Conservation (phyloP, 2,329 filamentous ascomycete genomes). For the Diplocarpon mali region DNA sequence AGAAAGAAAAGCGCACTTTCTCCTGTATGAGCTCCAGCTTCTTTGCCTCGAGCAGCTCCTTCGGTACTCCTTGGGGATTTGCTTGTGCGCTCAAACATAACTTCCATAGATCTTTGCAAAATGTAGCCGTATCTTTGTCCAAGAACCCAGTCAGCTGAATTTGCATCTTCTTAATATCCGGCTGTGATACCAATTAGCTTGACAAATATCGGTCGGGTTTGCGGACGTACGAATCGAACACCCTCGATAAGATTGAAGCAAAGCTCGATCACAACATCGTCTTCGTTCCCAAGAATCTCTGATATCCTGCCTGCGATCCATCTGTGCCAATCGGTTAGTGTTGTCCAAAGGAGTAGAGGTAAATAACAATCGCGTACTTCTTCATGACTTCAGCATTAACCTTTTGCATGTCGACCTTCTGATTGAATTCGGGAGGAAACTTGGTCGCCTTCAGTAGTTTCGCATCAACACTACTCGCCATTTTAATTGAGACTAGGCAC, state of each 20-base stretch:
- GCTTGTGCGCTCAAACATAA: conserved; percentile 81
- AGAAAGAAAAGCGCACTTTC: conserved; percentile 51
- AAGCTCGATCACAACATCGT: conserved; percentile 91
- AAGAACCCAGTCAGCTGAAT: conserved; percentile 92
- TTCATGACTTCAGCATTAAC: conserved; percentile 98
- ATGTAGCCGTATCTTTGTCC: conserved; percentile 77
- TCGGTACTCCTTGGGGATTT: conserved; percentile 82
- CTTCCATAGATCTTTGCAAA: conserved; percentile 92
- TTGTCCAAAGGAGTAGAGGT: conserved; percentile 2
- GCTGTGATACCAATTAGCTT: conserved; percentile 41
- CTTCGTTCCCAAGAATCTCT: conserved; percentile 80
- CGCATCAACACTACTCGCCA: conserved; percentile 78
- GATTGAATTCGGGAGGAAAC: conserved; percentile 85
- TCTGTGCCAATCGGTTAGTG: conserved; percentile 36
- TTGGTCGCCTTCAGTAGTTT: conserved; percentile 87
- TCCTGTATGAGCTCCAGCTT: conserved; percentile 91
- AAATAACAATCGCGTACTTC: conserved; percentile 49
- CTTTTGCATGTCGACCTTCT: conserved; percentile 95
- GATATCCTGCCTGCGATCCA: conserved; percentile 89
- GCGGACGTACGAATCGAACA: conserved; percentile 55
- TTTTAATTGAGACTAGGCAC: conserved; percentile 29
- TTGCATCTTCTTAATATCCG: conserved; percentile 89
- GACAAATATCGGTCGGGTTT: conserved; percentile 4
- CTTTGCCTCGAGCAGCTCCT: conserved; percentile 90
- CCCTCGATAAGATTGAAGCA: conserved; percentile 62